Percentiles rank a stretch among this genome's conserved stretches.
phyloP scores from a whole-genome alignment of 2,329 filamentous ascomycete species.

The Cladosporium halotolerans region DNA sequence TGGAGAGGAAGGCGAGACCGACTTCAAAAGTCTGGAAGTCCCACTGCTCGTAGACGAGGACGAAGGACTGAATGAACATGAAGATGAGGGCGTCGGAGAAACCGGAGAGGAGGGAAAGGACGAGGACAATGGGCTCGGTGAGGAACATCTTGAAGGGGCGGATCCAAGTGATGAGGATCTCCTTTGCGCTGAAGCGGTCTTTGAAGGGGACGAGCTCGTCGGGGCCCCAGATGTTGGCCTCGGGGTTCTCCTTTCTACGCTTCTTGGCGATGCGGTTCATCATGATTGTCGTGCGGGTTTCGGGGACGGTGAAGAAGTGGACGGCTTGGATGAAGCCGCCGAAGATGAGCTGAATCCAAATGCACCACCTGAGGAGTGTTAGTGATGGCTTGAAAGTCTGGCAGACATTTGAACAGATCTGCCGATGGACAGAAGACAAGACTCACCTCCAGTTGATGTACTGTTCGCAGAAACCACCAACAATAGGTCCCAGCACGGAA shows the following conservation, averaged over 20 bases:
- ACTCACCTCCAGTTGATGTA: slow-evolving; percentile 52
- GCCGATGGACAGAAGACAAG: neutral
- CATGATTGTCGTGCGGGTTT: slow-evolving; percentile 72
- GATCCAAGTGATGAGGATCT: slow-evolving; percentile 50
- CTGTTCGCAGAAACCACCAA: slow-evolving; percentile 31
- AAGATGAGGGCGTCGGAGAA: slow-evolving; percentile 74
- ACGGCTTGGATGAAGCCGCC: slow-evolving; percentile 63
- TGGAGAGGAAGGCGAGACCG: slow-evolving; percentile 60
- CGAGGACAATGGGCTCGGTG: slow-evolving; percentile 68
- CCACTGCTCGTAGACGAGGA: slow-evolving; percentile 64
- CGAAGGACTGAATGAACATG: slow-evolving; percentile 71
- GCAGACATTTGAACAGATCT: neutral
- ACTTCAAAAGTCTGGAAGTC: slow-evolving; percentile 53
- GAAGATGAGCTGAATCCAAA: slow-evolving; percentile 85
- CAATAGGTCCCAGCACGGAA: slow-evolving; percentile 32
- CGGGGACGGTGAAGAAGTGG: slow-evolving; percentile 59
- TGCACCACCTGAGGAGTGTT: slow-evolving; percentile 53
- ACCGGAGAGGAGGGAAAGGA: slow-evolving; percentile 64
- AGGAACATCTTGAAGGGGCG: slow-evolving; percentile 73
- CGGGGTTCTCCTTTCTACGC: slow-evolving; percentile 51
- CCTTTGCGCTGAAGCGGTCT: slow-evolving; percentile 37
- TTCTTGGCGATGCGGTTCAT: slow-evolving; percentile 75
- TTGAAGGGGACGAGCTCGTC: slow-evolving; percentile 56
- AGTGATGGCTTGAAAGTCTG: neutral
- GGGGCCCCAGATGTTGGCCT: slow-evolving; percentile 62